A percentile compares a stretch with the other conserved stretches of the same genome.
Conservation (phyloP, 441 rosid species). For the Theobroma grandiflorum region DNA sequence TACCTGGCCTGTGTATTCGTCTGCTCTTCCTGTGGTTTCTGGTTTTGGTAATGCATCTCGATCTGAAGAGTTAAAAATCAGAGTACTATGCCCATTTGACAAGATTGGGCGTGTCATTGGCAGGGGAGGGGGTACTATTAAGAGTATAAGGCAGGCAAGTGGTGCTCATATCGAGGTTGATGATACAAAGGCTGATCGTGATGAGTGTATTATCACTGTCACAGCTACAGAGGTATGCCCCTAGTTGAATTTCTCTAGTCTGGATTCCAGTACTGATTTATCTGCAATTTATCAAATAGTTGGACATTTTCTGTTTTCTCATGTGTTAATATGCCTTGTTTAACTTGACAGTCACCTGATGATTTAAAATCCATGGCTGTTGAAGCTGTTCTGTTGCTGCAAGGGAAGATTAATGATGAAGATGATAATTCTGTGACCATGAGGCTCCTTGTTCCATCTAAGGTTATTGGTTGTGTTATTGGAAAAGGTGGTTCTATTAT, state of each 20-base stretch:
- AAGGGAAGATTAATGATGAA: conserved; percentile 86
- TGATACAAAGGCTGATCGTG: conserved; percentile 73
- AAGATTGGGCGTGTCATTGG: conserved; percentile 99
- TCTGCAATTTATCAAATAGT: background rate
- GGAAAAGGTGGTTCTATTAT: conserved; percentile 95
- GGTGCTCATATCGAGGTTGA: conserved; percentile 91
- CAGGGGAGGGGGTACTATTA: conserved; percentile 89
- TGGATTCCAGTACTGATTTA: background rate
- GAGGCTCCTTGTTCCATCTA: conserved; percentile 83
- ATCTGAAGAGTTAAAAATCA: conserved; percentile 71
- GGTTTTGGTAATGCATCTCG: conserved; percentile 59
- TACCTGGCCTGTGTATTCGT: conserved; percentile 77
- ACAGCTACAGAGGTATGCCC: conserved; percentile 68
- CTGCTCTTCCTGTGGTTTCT: conserved; percentile 74
- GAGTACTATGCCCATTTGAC: conserved; percentile 76
- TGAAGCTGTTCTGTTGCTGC: conserved; percentile 90
- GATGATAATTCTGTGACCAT: conserved; percentile 64
- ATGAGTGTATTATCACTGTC: conserved; percentile 75
- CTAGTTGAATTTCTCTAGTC: background rate
- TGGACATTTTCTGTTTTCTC: background rate
- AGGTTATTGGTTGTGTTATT: conserved; percentile 92
- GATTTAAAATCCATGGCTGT: conserved; percentile 96
- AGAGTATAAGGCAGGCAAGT: conserved; percentile 87
- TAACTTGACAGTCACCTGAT: conserved; percentile 69
- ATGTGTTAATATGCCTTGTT: conserved; percentile 15